Evolutionary conservation across 768 basidiomycete genomes (phyloP), one percentile per base, ranked within the genome.

Genomic region (Polyporus arcularius): DNA sequence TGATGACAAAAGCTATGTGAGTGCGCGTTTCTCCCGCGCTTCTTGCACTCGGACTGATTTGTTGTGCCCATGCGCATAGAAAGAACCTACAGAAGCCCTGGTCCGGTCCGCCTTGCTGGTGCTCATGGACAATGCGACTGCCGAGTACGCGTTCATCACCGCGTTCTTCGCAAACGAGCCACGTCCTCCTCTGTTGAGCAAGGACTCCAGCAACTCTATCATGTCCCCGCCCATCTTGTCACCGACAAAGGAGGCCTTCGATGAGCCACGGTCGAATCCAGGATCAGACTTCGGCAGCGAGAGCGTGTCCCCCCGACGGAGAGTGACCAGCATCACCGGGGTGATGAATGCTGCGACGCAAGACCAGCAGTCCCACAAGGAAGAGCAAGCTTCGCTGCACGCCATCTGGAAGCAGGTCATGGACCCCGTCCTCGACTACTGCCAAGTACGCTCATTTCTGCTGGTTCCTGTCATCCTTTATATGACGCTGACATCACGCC

Each of bases 101-200:
- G 80, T 94, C 63, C 87, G 96, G 28, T 96, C 96, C 0, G 76
- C 94, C 28, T 76, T 94, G 50, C 78, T 98, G 53, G 96, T 97
- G 54, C 84, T 98, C 61, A 87, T 96, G 83, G 95, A 98, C 76
- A 98, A 99, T 70, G 89, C 92, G 4, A 91, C 91, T 1, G 85
- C 94, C 31, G 96, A 98, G 75, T 96, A 95, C 74, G 80, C 87
- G 1, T 98, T 98, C 68, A 75, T 97, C 53, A 84, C 86, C 10
- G 77, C 85, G 0, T 98, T 99, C 78, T 98, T 98, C 76, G 60
- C 69, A 62, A 41, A 70, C 71, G 60, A 76, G 73, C 49, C 66
- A 11, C 65, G n/a, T 38, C 62, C 53, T 2, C 57, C 48, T 4
- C 56, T 39, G 21, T 11, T 42, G 26, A 59, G 42, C 45, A 66